These are phyloP conservation scores for Primulina huaijiensis DNA, from an alignment of 257 asterid species.

Conservation along the genomic window DNA sequence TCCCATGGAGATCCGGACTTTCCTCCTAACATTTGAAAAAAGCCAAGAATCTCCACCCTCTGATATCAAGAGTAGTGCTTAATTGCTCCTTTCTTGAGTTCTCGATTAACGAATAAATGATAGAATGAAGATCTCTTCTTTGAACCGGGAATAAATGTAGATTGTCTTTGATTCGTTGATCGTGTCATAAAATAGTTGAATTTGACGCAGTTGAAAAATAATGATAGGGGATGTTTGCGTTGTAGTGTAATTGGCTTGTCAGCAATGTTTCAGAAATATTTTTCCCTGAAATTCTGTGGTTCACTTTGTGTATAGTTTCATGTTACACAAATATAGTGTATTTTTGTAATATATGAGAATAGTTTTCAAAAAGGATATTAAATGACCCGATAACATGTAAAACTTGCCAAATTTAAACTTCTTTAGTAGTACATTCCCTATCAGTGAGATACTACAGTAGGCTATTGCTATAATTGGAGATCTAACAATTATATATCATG, in stretches of 20 bases:
- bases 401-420: no score
- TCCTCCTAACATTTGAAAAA: constrained; percentile 44
- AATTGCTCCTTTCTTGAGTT: background rate
- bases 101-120: background rate
- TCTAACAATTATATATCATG: no score
- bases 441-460: no score
- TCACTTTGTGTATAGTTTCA: no score
- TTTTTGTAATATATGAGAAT: no score
- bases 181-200: no score
- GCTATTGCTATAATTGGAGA: no score
- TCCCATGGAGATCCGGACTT: constrained; percentile 91
- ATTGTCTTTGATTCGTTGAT: background rate
- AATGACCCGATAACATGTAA: no score
- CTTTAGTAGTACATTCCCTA: no score
- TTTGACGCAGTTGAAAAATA: background rate
- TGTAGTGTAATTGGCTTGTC: background rate
- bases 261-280: background rate
- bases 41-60: background rate
- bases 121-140: background rate
- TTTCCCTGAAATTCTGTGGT: no score
- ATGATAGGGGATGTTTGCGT: background rate
- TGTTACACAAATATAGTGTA: no score
- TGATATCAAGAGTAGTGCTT: background rate
- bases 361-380: no score
- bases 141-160: background rate